These are phyloP conservation scores for Rhizopus stolonifer DNA, from an alignment of 371 early-diverging fungal species.

Conservation along the genomic window DNA sequence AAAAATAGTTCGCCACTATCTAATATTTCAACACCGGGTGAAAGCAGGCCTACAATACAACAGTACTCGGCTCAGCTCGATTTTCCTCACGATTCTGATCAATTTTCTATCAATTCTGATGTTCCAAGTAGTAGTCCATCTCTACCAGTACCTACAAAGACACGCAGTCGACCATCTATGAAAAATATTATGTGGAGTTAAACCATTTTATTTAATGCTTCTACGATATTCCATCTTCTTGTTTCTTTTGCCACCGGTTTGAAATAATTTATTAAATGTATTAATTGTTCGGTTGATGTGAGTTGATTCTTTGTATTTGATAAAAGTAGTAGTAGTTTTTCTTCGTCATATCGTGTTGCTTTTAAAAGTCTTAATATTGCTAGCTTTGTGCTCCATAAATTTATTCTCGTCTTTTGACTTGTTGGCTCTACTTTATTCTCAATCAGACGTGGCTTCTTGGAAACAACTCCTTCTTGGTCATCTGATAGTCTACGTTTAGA, in stretches of 20 bases:
- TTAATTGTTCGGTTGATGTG: conserved; percentile 9
- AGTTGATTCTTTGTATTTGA: not conserved
- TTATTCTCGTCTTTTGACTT: not conserved
- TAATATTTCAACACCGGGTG: not conserved
- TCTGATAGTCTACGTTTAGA: not conserved
- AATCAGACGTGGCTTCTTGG: not conserved
- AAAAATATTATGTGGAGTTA: conserved; percentile 11
- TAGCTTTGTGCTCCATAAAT: conserved; percentile 3
- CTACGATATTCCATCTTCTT: not conserved
- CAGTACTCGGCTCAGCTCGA: conserved; percentile 6
- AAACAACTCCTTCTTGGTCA: not conserved
- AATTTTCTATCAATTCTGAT: conserved; percentile 23
- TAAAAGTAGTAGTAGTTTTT: not conserved
- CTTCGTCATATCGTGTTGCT: conserved; percentile 6
- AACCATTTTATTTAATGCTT: conserved; percentile 6
- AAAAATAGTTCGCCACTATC: not conserved
- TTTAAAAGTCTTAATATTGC: conserved; percentile 1
- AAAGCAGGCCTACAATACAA: not conserved
- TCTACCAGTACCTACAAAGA: conserved; percentile 1
- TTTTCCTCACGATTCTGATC: conserved; percentile 27
- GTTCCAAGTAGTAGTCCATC: not conserved
- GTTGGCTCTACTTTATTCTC: not conserved
- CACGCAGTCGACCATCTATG: conserved; percentile 2
- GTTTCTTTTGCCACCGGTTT: conserved; percentile 18
- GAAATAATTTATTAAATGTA: conserved; percentile 15